Evolutionary conservation across 108 stramenopile genomes (phyloP).

Genomic region (Schizochytrium sp.): DNA sequence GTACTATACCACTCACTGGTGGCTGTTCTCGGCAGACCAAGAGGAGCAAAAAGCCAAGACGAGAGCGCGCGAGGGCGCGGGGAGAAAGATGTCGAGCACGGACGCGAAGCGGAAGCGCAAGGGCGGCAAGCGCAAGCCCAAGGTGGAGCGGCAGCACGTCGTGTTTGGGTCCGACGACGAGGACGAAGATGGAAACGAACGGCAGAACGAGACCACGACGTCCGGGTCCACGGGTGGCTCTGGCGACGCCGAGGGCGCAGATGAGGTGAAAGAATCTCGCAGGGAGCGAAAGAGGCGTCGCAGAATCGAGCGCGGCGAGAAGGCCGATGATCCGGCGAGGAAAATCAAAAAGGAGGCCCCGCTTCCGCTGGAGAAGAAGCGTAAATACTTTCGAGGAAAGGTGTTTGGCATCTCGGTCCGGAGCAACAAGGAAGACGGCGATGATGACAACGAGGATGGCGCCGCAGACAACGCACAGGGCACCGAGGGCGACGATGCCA

Average conservation of each 20-base stretch:
- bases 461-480: not conserved
- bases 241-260: not conserved
- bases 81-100: too few species aligned
- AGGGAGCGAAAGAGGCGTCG: not conserved
- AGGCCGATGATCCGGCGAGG: not conserved
- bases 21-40: too few species aligned
- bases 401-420: not conserved
- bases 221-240: not conserved
- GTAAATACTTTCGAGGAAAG: not conserved
- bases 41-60: too few species aligned
- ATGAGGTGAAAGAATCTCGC: not conserved
- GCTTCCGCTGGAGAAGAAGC: not conserved
- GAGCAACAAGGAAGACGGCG: not conserved
- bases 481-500: not conserved
- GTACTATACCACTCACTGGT: too few species aligned
- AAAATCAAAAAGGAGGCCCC: not conserved
- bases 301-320: not conserved
- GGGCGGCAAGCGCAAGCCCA: not conserved
- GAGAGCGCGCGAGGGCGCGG: too few species aligned
- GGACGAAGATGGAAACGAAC: not conserved
- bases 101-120: not conserved
- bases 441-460: not conserved
- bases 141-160: not conserved
- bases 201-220: not conserved
- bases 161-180: not conserved